phyloP scores from a whole-genome alignment of 805 yeast genomes.

The Pichia gijzeniarum region DNA sequence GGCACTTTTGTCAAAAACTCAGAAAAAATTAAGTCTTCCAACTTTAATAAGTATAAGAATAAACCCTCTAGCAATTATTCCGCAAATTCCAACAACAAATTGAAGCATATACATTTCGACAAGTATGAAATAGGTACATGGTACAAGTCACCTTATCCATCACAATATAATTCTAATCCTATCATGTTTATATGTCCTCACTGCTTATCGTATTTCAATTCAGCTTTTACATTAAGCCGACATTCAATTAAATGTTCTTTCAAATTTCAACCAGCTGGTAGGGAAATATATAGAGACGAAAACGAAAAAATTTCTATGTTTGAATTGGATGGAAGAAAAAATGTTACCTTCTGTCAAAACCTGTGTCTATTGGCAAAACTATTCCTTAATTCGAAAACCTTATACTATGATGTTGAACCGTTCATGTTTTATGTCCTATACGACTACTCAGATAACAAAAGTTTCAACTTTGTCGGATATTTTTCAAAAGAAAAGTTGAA shows the following conservation, averaged over 20 bases:
- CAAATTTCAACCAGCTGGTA: slow-evolving; percentile 75
- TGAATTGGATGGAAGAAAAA: slow-evolving; percentile 89
- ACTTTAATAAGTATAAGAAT: background rate
- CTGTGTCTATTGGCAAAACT: slow-evolving; percentile 84
- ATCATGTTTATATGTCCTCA: slow-evolving; percentile 74
- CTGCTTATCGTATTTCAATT: slow-evolving; percentile 73
- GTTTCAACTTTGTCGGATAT: slow-evolving; percentile 85
- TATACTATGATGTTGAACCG: slow-evolving; percentile 94
- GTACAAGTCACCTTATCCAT: slow-evolving; percentile 93
- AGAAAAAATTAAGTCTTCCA: slow-evolving; percentile 24
- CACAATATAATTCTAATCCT: slow-evolving; percentile 59
- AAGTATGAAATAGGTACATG: slow-evolving; percentile 77
- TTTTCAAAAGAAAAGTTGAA: slow-evolving; percentile 84
- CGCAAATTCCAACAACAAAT: slow-evolving; percentile 7
- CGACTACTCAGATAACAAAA: slow-evolving; percentile 44
- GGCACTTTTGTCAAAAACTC: slow-evolving; percentile 36
- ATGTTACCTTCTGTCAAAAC: slow-evolving; percentile 79
- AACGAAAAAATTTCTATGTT: slow-evolving; percentile 59
- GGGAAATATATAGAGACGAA: slow-evolving; percentile 75
- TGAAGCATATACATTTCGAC: slow-evolving; percentile 44
- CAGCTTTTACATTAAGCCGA: slow-evolving; percentile 58
- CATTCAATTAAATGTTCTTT: slow-evolving; percentile 71
- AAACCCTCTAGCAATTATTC: background rate
- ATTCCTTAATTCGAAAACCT: slow-evolving; percentile 83
- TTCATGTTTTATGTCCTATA: slow-evolving; percentile 83